Conservation (phyloP, 2,329 filamentous ascomycete genomes). For the Fusarium siculi region DNA sequence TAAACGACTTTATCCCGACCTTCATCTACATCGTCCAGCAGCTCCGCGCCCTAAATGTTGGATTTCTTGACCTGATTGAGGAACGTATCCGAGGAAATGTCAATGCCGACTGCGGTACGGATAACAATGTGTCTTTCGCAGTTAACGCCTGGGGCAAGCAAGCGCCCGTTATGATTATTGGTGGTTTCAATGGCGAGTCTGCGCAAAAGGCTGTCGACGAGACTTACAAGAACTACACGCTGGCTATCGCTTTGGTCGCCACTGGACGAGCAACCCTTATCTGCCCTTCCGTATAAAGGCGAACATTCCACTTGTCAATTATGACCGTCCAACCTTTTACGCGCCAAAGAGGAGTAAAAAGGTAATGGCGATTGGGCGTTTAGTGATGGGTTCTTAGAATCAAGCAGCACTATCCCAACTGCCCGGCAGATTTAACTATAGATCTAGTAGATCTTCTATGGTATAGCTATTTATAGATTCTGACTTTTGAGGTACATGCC, state of each 20-base stretch:
- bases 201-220: not conserved
- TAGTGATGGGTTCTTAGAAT: not conserved
- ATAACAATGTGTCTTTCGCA: not conserved
- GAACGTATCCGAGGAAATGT: rapidly evolving
- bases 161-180: rapidly evolving
- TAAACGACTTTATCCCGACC: not conserved
- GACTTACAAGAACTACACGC: not conserved
- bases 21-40: not conserved
- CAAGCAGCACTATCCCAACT: not conserved
- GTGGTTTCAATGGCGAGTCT: not conserved
- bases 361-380: not conserved
- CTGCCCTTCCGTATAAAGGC: not conserved
- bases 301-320: not conserved
- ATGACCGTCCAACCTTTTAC: not conserved
- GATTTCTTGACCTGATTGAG: not conserved
- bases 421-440: not conserved
- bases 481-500: too few species aligned
- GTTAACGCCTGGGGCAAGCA: not conserved
- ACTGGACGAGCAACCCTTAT: not conserved
- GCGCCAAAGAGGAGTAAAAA: not conserved
- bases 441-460: not conserved
- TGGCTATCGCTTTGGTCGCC: not conserved
- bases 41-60: rapidly evolving
- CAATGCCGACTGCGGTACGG: rapidly evolving
- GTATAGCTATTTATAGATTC: too few species aligned